A percentile compares a stretch with the other conserved stretches of the same genome.
phyloP scores from a whole-genome alignment of 495 filamentous ascomycete genomes.

The Aspergillus nanangensis region DNA sequence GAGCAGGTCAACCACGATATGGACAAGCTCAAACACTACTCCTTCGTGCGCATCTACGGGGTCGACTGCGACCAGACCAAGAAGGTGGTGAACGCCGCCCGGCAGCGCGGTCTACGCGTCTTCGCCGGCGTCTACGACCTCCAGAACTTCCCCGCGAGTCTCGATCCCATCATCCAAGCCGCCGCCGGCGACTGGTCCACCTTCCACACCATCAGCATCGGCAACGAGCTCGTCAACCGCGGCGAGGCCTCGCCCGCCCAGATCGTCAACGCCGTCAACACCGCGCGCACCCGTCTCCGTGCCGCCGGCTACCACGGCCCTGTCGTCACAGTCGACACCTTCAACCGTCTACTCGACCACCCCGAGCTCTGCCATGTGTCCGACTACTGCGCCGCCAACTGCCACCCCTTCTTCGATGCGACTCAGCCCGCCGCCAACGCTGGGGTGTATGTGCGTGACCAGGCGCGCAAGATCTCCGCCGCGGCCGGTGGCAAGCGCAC shows the following conservation, averaged over 20 bases:
- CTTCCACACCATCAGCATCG: slow-evolving; percentile 68
- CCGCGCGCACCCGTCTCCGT: slow-evolving; percentile 53
- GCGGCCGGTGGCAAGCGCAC: slow-evolving; percentile 51
- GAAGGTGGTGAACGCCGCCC: slow-evolving; percentile 55
- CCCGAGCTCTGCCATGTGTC: slow-evolving; percentile 66
- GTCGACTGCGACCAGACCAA: slow-evolving; percentile 70
- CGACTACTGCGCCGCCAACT: slow-evolving; percentile 77
- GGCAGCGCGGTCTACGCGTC: slow-evolving; percentile 55
- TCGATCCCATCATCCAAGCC: slow-evolving; percentile 50
- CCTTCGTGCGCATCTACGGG: slow-evolving; percentile 73
- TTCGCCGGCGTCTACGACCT: slow-evolving; percentile 72
- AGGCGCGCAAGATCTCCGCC: slow-evolving; percentile 46
- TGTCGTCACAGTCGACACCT: slow-evolving; percentile 77
- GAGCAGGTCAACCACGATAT: slow-evolving; percentile 62
- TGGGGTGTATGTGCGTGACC: slow-evolving; percentile 56
- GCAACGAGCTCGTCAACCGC: slow-evolving; percentile 76
- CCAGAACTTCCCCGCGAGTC: slow-evolving; percentile 46
- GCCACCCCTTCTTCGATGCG: slow-evolving; percentile 79
- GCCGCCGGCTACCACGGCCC: slow-evolving; percentile 64
- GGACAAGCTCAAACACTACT: slow-evolving; percentile 45
- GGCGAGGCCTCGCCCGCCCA: slow-evolving; percentile 45
- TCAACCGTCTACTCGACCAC: slow-evolving; percentile 58
- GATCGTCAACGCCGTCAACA: slow-evolving; percentile 50
- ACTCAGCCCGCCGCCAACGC: slow-evolving; percentile 50
- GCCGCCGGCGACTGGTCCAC: slow-evolving; percentile 54